These are phyloP conservation scores for Aureobasidium vineae DNA, from an alignment of 2,329 filamentous ascomycete genomes.

Conservation along the genomic window DNA sequence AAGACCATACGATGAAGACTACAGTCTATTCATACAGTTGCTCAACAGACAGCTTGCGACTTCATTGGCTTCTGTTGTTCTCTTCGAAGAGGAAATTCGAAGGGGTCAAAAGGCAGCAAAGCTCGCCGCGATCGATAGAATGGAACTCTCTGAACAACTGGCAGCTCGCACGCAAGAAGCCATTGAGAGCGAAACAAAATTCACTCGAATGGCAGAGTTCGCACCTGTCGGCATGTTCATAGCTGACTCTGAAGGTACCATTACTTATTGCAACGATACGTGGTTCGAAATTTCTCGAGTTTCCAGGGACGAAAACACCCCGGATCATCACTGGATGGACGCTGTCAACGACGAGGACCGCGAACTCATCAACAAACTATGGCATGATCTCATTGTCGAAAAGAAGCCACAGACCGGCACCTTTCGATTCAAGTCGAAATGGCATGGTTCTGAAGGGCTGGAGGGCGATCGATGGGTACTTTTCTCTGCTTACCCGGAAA, in stretches of 20 bases:
- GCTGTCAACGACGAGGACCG: constrained; percentile 68
- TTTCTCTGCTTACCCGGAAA: constrained; percentile 74
- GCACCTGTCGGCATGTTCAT: constrained; percentile 84
- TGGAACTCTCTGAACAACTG: constrained; percentile 73
- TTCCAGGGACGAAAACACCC: constrained; percentile 27
- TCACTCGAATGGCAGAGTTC: constrained; percentile 81
- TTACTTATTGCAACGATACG: constrained; percentile 79
- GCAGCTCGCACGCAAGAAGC: constrained; percentile 60
- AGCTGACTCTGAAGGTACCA: constrained; percentile 66
- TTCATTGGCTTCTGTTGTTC: constrained; percentile 74
- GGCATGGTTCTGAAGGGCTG: constrained; percentile 56
- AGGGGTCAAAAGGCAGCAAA: constrained; percentile 70
- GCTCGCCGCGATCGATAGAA: constrained; percentile 71
- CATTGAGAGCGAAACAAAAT: constrained; percentile 67
- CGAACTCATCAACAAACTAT: constrained; percentile 57
- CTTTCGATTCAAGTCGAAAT: constrained; percentile 70
- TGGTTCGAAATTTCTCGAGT: constrained; percentile 65
- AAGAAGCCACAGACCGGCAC: constrained; percentile 66
- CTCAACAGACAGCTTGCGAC: constrained; percentile 74
- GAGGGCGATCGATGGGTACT: constrained; percentile 69
- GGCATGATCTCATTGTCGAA: constrained; percentile 61
- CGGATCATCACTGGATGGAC: constrained; percentile 62
- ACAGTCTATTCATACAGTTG: constrained; percentile 72
- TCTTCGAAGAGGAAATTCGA: constrained; percentile 80
- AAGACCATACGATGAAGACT: constrained; percentile 76